phyloP scores from a whole-genome alignment of 1,284 basidiomycete genomes.

The Trichosporon sp. region DNA sequence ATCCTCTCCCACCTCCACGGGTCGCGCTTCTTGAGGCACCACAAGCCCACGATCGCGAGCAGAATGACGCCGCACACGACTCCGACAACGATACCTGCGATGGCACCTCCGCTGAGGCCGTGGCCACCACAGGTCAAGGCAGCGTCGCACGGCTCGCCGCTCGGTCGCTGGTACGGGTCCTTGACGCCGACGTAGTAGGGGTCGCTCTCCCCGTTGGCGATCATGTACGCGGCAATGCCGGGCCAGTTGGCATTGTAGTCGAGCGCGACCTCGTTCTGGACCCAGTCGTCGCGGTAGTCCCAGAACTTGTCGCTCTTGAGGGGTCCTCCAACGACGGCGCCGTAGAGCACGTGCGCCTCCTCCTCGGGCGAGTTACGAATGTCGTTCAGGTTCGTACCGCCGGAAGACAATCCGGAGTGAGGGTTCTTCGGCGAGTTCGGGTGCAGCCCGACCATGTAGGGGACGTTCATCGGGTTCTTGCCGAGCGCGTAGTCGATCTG shows the following conservation, averaged over 20 bases:
- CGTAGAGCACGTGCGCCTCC: conserved; percentile 73
- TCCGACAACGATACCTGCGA: conserved; percentile 61
- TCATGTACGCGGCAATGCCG: conserved; percentile 61
- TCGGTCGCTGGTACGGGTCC: conserved; percentile 63
- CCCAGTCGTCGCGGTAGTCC: conserved; percentile 63
- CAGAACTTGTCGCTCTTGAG: conserved; percentile 68
- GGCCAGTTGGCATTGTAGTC: conserved; percentile 78
- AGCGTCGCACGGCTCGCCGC: conserved; percentile 67
- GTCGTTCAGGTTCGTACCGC: conserved; percentile 58
- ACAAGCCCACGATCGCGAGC: neutral
- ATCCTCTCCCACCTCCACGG: neutral
- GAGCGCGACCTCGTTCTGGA: conserved; percentile 41
- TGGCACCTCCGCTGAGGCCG: conserved; percentile 57
- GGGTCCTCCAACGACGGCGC: conserved; percentile 82
- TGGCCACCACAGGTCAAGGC: conserved; percentile 56
- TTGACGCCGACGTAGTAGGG: conserved; percentile 70
- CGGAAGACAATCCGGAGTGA: conserved; percentile 78
- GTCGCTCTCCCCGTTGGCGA: conserved; percentile 49
- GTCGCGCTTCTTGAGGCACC: neutral
- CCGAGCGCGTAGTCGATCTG: conserved; percentile 80
- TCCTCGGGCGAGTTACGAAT: conserved; percentile 67
- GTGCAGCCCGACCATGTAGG: conserved; percentile 64
- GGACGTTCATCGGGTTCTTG: conserved; percentile 70
- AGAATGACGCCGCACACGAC: conserved; percentile 46
- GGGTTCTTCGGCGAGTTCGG: conserved; percentile 85